Evolutionary conservation across 106 monocot genomes (phyloP).

Genomic region (Ottelia alismoides): DNA sequence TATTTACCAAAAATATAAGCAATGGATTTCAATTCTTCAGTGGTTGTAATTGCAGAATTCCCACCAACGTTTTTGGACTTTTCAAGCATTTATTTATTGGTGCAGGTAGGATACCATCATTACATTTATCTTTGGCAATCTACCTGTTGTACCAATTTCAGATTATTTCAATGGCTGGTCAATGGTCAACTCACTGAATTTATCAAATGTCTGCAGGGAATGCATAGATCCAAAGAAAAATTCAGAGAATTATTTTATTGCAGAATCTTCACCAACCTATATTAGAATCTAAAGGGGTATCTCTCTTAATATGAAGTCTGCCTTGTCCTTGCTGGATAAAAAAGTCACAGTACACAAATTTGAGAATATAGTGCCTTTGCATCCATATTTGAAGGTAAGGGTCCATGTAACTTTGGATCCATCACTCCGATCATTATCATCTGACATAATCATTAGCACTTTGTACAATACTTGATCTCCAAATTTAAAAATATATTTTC

Average conservation of each 20-base stretch:
- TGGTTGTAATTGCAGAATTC: slow-evolving; percentile 46
- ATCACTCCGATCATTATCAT: too few relatives aligned
- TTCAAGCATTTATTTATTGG: slow-evolving; percentile 56
- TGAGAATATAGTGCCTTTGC: too few relatives aligned
- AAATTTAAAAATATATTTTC: too few relatives aligned
- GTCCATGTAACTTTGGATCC: too few relatives aligned
- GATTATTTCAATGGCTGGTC: slow-evolving; percentile 62
- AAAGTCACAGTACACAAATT: too few relatives aligned
- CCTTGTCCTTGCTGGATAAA: too few relatives aligned
- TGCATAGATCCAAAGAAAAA: slow-evolving; percentile 47
- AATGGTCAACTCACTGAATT: slow-evolving; percentile 20
- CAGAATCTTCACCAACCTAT: slow-evolving; percentile 69
- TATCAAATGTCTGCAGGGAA: slow-evolving; percentile 50
- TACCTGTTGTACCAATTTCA: slow-evolving; percentile 81
- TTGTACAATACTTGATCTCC: too few relatives aligned
- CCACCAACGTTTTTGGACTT: slow-evolving; percentile 51
- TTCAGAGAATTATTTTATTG: slow-evolving; percentile 66
- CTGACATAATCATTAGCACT: too few relatives aligned
- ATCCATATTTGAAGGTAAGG: too few relatives aligned
- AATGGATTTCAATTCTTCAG: slow-evolving; percentile 62
- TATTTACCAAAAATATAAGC: slow-evolving; percentile 76
- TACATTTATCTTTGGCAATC: slow-evolving; percentile 63
- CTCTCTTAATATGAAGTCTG: too few relatives aligned
- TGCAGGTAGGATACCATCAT: slow-evolving; percentile 40
- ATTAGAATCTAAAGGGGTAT: too few relatives aligned